Evolutionary conservation across 1,284 basidiomycete genomes (phyloP).

Genomic region (Boletellus sp.): DNA sequence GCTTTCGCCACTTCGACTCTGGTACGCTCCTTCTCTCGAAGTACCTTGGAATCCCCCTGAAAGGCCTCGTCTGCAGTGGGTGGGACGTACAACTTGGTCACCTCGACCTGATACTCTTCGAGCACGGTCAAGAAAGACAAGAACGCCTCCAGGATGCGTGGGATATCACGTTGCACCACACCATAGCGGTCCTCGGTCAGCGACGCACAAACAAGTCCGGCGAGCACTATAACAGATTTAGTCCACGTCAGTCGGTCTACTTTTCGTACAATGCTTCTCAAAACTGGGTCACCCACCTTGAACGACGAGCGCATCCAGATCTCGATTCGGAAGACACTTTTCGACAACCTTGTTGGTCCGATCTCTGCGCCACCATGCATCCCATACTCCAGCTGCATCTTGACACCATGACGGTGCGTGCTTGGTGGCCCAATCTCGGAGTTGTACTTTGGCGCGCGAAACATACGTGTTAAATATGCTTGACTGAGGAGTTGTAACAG

Average conservation of each 20-base stretch:
- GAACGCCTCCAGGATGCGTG: slow-evolving; percentile 74
- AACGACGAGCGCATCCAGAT: slow-evolving; percentile 56
- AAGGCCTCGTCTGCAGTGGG: slow-evolving; percentile 37
- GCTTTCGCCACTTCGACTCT: slow-evolving; percentile 47
- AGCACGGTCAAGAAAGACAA: slow-evolving; percentile 62
- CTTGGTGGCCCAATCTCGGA: slow-evolving; percentile 7
- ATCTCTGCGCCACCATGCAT: slow-evolving; percentile 57
- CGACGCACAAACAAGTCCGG: slow-evolving; percentile 68
- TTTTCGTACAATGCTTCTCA: too few relatives aligned
- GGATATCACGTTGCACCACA: slow-evolving; percentile 79
- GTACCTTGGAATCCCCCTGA: slow-evolving; percentile 27
- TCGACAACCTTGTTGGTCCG: slow-evolving; percentile 51
- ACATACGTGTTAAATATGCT: slow-evolving; percentile 20
- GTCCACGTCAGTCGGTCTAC: too few relatives aligned
- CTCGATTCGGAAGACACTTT: slow-evolving; percentile 52
- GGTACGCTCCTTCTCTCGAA: slow-evolving; percentile 33
- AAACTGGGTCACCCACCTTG: slow-evolving; percentile 43
- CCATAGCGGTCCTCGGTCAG: slow-evolving; percentile 78
- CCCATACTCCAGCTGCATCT: slow-evolving; percentile 22
- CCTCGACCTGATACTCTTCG: slow-evolving; percentile 57
- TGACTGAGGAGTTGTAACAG: neutral
- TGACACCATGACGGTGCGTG: slow-evolving; percentile 34
- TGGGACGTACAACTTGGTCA: slow-evolving; percentile 37
- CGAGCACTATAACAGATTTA: slow-evolving; percentile 48
- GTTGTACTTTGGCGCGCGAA: slow-evolving; percentile 6